Evolutionary conservation across 1,284 basidiomycete species (phyloP), one percentile per base, ranked within the genome.

Genomic region (Anthracocystis panici-leucophaei): DNA sequence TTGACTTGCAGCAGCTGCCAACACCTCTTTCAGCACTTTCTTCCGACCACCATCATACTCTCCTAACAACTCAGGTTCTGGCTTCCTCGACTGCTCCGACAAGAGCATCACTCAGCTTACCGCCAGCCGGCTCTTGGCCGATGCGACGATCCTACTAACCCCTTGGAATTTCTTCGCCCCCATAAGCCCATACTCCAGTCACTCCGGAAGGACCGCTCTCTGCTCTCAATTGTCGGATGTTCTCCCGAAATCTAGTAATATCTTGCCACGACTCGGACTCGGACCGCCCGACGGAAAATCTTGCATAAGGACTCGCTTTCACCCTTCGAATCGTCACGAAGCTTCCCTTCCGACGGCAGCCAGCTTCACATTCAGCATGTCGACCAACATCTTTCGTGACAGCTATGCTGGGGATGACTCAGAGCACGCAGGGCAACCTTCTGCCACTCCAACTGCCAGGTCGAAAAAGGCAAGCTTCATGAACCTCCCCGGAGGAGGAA

Each of bases 321-420:
- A 14, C 38, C 7, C 20, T 27, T 46, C 23, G 38, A 16, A 8
- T 41, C 16, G 16, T n/a, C 38, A 16, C 38, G 8, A 41, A 16
- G 10, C 8, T 6, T n/a, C 16, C 14, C n/a, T 48, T 14, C 11
- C 48, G 29, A 20, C 42, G 46, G 18, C 23, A 42, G n/a, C 40
- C 29, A 21, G 16, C 21, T n/a, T 21, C 40, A 5, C 23, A 5
- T 3, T 20, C 38, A 58, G 16, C 42, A 74, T 75, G 72, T 63
- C 72, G n/a, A 56, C 59, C 56, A 75, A 75, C 66, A 65, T 75
- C 51, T 75, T 75, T 44, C 62, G 66, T 6, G 72, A 75, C 27
- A 75, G 72, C 66, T 75, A 59, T 45, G 63, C 58, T 18, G 65
- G 38, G 20, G 45, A 58, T 23, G 14, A 10, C 7, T 14, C 58